Conservation (phyloP, 495 filamentous ascomycete species). For the Penicillium cosmopolitanum region DNA sequence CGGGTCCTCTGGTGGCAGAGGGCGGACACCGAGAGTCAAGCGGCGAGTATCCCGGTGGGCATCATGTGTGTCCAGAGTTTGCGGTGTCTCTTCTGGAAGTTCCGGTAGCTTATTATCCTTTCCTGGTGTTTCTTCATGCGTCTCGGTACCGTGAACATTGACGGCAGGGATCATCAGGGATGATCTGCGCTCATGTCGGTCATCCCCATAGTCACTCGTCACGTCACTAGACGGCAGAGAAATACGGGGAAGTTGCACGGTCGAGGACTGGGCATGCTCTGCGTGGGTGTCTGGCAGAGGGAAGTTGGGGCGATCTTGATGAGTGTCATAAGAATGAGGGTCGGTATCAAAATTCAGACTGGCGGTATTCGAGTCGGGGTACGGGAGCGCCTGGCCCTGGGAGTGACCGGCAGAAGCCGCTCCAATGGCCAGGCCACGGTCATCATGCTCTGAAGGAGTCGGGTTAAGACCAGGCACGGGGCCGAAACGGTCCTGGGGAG, state of each 20-base stretch:
- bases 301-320: constrained; percentile 33
- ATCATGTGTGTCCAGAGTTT: constrained; percentile 31
- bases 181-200: constrained; percentile 50
- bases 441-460: constrained; percentile 21
- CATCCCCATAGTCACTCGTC: constrained; percentile 65
- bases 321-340: constrained; percentile 7
- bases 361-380: constrained; percentile 19
- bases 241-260: constrained; percentile 41
- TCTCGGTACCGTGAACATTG: constrained; percentile 36
- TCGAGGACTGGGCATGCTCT: constrained; percentile 21
- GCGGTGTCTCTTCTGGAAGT: constrained; percentile 29
- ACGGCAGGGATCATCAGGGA: constrained; percentile 42
- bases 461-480: constrained; percentile 12
- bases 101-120: constrained; percentile 16
- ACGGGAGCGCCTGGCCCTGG: constrained; percentile 42
- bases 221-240: constrained; percentile 53
- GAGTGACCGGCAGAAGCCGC: constrained; percentile 28
- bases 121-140: constrained; percentile 20
- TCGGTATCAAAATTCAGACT: constrained; percentile 29
- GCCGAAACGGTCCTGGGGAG: constrained; percentile 23
- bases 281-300: constrained; percentile 27
- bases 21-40: constrained; percentile 88
- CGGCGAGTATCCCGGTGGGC: constrained; percentile 66
- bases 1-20: constrained; percentile 87
- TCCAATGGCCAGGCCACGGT: constrained; percentile 18